phyloP scores from a whole-genome alignment of 73 alveolate genomes.

The Tetrahymena borealis region DNA sequence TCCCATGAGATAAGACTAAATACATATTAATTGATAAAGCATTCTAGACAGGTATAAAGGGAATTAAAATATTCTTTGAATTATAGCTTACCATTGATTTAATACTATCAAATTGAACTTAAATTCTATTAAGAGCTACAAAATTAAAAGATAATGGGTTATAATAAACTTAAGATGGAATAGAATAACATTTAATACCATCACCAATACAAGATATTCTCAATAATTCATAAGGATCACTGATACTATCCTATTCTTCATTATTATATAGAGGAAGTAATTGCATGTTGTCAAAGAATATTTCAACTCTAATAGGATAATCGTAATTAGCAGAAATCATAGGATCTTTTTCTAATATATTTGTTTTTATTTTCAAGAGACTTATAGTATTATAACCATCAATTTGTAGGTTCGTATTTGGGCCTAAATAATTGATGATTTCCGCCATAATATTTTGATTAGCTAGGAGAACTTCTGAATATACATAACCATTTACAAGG shows the following conservation, averaged over 20 bases:
- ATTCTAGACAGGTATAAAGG: not conserved
- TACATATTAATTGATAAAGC: not conserved
- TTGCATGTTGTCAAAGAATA: not conserved
- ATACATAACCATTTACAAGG: not conserved
- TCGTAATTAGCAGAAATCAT: not conserved
- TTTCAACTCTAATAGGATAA: not conserved
- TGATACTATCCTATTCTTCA: not conserved
- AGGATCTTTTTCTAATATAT: not conserved
- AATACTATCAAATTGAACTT: not conserved
- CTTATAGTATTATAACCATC: not conserved
- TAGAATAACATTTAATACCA: not conserved
- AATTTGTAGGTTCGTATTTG: not conserved
- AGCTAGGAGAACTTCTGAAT: not conserved
- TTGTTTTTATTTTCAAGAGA: not conserved
- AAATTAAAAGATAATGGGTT: not conserved
- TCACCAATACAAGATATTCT: not conserved
- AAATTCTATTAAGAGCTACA: not conserved
- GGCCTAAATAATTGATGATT: not conserved
- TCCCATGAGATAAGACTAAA: not conserved
- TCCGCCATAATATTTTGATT: not conserved
- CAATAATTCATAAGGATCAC: not conserved
- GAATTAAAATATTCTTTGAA: not conserved
- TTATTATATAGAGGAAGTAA: not conserved
- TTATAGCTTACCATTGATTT: not conserved
- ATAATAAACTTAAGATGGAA: not conserved